Base-by-base conservation (phyloP, 306 rosid species). In the Geum urbanum region DNA sequence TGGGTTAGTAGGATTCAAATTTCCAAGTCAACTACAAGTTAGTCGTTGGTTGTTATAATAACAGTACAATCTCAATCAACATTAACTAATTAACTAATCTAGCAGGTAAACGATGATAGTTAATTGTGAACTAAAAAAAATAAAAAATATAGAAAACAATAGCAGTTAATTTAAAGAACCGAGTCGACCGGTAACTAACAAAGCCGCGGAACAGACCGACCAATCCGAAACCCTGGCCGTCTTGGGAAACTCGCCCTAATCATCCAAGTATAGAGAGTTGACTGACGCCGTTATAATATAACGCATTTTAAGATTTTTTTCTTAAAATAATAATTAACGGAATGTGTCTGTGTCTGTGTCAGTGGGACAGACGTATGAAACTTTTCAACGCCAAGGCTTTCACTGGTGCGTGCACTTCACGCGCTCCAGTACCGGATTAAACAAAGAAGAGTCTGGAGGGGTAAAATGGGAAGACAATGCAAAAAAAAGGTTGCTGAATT, bases 231-330 rank as follows among this genome's bases (percentile, higher is more conserved):
- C 55, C 39, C 1, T 50, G 57, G 15, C 60, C 19, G 50, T 2
- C 19, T 45, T 2, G 66, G 64, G 59, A 58, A 6, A 27, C 65
- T n/a, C 52, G 68, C 77, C 37, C 37, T 72, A 79, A 76, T 66
- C 83, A 72, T 24, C 41, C 62, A 65, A 74, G 1, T 32, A 32
- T 32, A 32, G 37, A 76, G 84, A 67, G 87, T 88, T 84, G 88
- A 84, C 89, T 61, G 11, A 13, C 44, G 11, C 69, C 57, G n/a
- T 7, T 2, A 51, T 3, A 68, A 32, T 6, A 35, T 54, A 18
- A 9, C 44, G 47, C 9, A 35, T 20, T 10, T 24, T 19, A 4
- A 14, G 8, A 18, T 52, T 6, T 13, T 32, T 32, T 32, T 32
- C 37, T 32, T 32, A 9, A 2, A 16, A 13, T 1, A 9, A 11